phyloP scores from a whole-genome alignment of 192 early-diverging fungal species.

The Backusella tuberculispora region DNA sequence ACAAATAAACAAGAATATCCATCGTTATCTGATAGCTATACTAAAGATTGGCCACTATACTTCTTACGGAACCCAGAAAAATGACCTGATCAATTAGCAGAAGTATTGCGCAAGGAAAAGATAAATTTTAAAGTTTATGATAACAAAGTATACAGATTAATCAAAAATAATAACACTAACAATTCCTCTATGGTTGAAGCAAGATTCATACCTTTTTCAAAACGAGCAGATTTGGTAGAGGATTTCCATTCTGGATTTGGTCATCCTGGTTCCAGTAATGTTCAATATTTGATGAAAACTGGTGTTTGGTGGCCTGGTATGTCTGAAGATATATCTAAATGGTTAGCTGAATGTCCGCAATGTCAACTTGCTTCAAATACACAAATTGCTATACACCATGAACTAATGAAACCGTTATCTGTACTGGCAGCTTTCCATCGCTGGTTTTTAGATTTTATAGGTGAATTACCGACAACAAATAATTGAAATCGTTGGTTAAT shows the following conservation, averaged over 20 bases:
- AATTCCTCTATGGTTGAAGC: background rate
- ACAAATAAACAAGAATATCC: background rate
- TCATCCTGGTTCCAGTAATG: background rate
- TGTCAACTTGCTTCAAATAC: background rate
- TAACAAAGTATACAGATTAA: background rate
- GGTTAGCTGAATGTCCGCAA: conserved; percentile 5
- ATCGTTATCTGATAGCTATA: background rate
- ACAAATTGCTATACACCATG: background rate
- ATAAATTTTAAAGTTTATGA: conserved; percentile 2
- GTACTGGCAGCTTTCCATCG: background rate
- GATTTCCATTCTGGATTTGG: conserved; percentile 13
- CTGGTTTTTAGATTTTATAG: conserved; percentile 26
- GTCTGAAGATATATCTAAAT: conserved; percentile 5
- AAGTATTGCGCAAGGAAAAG: background rate
- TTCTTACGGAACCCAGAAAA: background rate
- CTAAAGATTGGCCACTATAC: background rate
- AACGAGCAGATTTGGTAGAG: conserved; percentile 9
- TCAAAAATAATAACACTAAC: background rate
- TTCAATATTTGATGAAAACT: conserved; percentile 2
- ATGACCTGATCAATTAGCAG: background rate
- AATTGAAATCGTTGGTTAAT: conserved; percentile 29
- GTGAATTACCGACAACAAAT: background rate
- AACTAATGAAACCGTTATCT: background rate
- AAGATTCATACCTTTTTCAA: background rate
- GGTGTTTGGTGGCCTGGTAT: conserved; percentile 26